Percentiles rank a stretch among this genome's conserved stretches.
Conservation (phyloP, 2,329 filamentous ascomycete species). For the Aspergillus thermomutatus region DNA sequence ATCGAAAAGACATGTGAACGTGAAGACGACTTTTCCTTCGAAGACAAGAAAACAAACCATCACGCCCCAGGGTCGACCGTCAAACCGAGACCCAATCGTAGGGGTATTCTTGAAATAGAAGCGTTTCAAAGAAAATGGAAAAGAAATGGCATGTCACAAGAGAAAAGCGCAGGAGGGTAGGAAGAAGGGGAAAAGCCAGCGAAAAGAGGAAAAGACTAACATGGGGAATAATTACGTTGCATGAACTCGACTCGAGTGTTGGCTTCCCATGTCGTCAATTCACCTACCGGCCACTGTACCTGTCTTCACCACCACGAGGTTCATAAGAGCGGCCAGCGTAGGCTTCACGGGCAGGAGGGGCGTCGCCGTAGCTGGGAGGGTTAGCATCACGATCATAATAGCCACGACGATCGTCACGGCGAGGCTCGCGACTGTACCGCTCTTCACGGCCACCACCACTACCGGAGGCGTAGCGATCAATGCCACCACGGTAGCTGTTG, state of each 20-base stretch:
- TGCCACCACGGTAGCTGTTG: slow-evolving; percentile 32
- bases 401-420: slow-evolving; percentile 45
- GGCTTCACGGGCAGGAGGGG: slow-evolving; percentile 37
- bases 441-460: slow-evolving; percentile 37
- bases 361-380: slow-evolving; percentile 43
- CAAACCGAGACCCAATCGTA: slow-evolving; percentile 32
- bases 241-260: slow-evolving; percentile 14
- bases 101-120: slow-evolving; percentile 16
- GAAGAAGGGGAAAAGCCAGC: slow-evolving; percentile 16
- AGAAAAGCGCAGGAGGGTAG: slow-evolving; percentile 13
- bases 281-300: slow-evolving; percentile 42
- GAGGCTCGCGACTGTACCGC: slow-evolving; percentile 43
- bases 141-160: slow-evolving; percentile 21
- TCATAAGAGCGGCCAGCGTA: slow-evolving; percentile 39
- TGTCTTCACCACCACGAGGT: slow-evolving; percentile 34
- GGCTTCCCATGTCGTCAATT: slow-evolving; percentile 18
- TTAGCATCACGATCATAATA: slow-evolving; percentile 56
- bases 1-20: slow-evolving; percentile 34
- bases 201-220: slow-evolving; percentile 13
- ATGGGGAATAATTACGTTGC: slow-evolving; percentile 13
- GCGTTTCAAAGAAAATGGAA: slow-evolving; percentile 33
- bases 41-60: slow-evolving; percentile 31
- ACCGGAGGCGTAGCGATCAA: slow-evolving; percentile 43
- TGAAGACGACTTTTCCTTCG: slow-evolving; percentile 32
- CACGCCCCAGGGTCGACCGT: slow-evolving; percentile 37